Evolutionary conservation across 768 basidiomycete genomes (phyloP), one percentile per base, ranked within the genome.

Genomic region (Serendipita vermifera): DNA sequence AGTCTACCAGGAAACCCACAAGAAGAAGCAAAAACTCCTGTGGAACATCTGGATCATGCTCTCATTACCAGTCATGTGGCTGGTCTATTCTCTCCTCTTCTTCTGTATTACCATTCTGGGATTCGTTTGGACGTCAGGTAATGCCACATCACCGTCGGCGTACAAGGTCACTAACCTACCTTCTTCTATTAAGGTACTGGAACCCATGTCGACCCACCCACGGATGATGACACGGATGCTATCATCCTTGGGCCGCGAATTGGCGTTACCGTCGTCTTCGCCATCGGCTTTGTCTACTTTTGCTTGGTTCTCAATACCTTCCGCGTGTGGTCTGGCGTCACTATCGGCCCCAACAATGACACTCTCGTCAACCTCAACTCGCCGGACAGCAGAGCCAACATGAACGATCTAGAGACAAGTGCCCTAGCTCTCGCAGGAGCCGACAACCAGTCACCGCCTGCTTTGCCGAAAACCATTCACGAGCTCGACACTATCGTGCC

Each of bases 21-120:
- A 66, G 62, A 69, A 73, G 1, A 72, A 72, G 26, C 74, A 75
- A 0, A 67, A 71, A 31, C 71, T 77, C 33, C 62, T 72, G 38
- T 78, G 83, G 82, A 85, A 85, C 58, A 78, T 83, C 15, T 83
- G 82, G 81, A 76, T 83, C 1, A 59, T 84, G 17, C 70, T 85
- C 27, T 77, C 81, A 0, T 74, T 81, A 71, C 85, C 85, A 0
- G 78, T 76, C 0, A 68, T 85, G 7, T 86, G 82, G 80, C 76
- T 85, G 57, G 75, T 82, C 5, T 87, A 82, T 83, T 79, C 85
- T 0, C 81, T 87, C 75, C 70, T 84, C 3, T 71, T 79, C 54
- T 85, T 85, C 66, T 66, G 82, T 58, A 62, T 73, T 2, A 71
- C 81, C 11, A 82, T 87, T 61, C 70, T 84, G 31, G 74, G 79